These are phyloP conservation scores for Botrytis hyacinthi DNA, from an alignment of 2,329 filamentous ascomycete genomes.

Conservation along the genomic window DNA sequence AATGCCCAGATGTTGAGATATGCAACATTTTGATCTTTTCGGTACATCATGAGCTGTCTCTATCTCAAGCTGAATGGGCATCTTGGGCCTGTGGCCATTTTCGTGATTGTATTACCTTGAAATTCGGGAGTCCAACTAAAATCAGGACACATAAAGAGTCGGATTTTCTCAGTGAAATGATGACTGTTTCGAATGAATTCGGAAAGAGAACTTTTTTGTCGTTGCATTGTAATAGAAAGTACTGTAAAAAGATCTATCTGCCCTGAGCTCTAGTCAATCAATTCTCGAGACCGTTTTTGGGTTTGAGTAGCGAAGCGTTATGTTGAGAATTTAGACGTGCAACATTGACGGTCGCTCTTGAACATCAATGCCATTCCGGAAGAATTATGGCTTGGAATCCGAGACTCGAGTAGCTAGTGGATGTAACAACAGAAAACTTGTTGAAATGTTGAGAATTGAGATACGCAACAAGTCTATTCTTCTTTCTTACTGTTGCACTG, in stretches of 20 bases:
- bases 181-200: not conserved
- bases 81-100: not conserved
- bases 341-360: conserved; percentile 19
- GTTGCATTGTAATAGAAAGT: not conserved
- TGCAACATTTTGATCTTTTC: conserved; percentile 8
- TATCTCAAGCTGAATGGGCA: not conserved
- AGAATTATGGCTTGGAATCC: conserved; percentile 18
- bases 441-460: not conserved
- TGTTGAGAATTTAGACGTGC: conserved; percentile 1
- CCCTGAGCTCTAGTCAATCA: too few species aligned
- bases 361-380: conserved; percentile 18
- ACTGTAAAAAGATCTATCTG: not conserved
- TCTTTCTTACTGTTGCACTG: not conserved
- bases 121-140: not conserved
- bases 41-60: not conserved
- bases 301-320: not conserved
- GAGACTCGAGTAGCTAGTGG: conserved; percentile 19
- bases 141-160: not conserved
- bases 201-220: not conserved
- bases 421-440: not conserved
- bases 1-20: conserved; percentile 8
- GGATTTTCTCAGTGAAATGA: not conserved
- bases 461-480: not conserved
- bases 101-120: not conserved
- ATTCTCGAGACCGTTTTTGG: not conserved